Conservation (phyloP, 768 basidiomycete species). For the Lentinula boryana region DNA sequence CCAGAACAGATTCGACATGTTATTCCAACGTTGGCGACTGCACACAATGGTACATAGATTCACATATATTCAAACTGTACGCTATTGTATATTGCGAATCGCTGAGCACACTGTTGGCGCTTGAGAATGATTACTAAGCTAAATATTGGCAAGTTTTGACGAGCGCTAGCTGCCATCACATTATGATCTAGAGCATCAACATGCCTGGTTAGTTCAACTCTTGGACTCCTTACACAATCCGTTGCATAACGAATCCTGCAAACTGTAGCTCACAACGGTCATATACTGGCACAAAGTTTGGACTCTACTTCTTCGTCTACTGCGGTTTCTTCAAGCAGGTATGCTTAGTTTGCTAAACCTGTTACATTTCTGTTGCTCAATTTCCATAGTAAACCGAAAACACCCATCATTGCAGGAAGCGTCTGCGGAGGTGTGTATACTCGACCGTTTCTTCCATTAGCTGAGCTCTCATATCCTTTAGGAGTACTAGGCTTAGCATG, state of each 20-base stretch:
- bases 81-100: not conserved
- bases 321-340: slow-evolving; percentile 35
- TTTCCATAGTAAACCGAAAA: slow-evolving; percentile 40
- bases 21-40: slow-evolving; percentile 40
- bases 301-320: slow-evolving; percentile 28
- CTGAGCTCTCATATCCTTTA: not conserved
- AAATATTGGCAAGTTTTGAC: not conserved
- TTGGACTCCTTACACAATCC: not conserved
- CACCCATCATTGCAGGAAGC: slow-evolving; percentile 56
- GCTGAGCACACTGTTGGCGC: not conserved
- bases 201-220: not conserved
- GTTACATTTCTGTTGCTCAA: not conserved
- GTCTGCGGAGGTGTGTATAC: slow-evolving; percentile 47
- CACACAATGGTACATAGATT: not conserved
- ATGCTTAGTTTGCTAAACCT: slow-evolving; percentile 3
- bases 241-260: not conserved
- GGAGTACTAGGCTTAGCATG: slow-evolving; percentile 44
- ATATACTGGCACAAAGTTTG: not conserved
- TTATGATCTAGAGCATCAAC: slow-evolving; percentile 1
- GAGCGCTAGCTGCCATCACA: not conserved
- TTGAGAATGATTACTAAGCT: not conserved
- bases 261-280: not conserved
- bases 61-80: not conserved
- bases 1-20: slow-evolving; percentile 59
- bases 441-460: slow-evolving; percentile 14